phyloP scores from a whole-genome alignment of 306 rosid genomes.

The Prunus kanzakura region DNA sequence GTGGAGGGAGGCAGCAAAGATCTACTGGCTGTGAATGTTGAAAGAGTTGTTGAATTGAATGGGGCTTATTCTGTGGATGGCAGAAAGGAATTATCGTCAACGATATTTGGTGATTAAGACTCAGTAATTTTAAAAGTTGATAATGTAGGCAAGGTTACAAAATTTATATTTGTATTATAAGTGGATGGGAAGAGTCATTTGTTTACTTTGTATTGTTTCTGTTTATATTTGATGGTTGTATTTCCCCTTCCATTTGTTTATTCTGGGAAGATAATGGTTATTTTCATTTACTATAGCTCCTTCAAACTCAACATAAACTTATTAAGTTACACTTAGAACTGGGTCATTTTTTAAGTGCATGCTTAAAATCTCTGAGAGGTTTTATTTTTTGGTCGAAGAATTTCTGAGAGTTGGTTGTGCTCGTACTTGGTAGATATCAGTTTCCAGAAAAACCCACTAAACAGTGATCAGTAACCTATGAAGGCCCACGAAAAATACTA shows the following conservation, averaged over 20 bases:
- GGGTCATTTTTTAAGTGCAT: not conserved
- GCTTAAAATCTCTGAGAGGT: not conserved
- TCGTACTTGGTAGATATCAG: no score
- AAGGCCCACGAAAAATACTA: no score
- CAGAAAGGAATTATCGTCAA: slow-evolving; percentile 13
- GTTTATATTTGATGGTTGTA: slow-evolving; percentile 20
- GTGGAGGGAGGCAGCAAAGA: slow-evolving; percentile 84
- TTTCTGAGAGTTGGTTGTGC: no score
- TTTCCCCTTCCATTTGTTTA: slow-evolving; percentile 3
- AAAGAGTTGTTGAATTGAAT: slow-evolving; percentile 22
- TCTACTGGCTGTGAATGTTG: slow-evolving; percentile 92
- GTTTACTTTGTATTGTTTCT: slow-evolving; percentile 17
- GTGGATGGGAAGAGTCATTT: slow-evolving; percentile 20
- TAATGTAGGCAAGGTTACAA: slow-evolving; percentile 15
- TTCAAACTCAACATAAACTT: not conserved
- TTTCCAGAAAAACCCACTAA: no score
- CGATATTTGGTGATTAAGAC: slow-evolving; percentile 22
- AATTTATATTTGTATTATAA: slow-evolving; percentile 38
- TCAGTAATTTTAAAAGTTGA: slow-evolving; percentile 22
- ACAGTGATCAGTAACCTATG: no score
- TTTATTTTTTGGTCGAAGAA: no score
- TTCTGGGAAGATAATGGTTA: slow-evolving; percentile 16
- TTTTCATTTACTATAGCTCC: not conserved
- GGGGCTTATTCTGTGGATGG: slow-evolving; percentile 21
- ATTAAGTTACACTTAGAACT: not conserved